Evolutionary conservation across 2,329 filamentous ascomycete species (phyloP), one percentile per base, ranked within the genome.

Genomic region (Nigrospora sphaerica): DNA sequence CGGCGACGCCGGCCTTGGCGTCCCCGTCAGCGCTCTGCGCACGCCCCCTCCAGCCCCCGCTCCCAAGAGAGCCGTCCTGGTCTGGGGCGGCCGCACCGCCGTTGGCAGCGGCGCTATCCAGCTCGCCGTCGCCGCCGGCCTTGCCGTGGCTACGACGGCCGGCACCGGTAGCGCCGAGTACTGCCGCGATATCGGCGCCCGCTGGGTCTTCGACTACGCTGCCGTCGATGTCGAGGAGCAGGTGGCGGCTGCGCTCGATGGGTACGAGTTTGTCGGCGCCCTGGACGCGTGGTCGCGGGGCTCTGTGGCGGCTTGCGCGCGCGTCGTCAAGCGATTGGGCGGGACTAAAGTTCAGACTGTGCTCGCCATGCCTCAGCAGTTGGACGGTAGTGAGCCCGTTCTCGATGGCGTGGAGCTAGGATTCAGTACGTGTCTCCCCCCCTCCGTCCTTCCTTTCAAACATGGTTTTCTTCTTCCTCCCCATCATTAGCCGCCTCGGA

Each of bases 21-120:
- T 51, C 10, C 36, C 44, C 16, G n/a, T 49, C 17, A 6, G 12
- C n/a, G 16, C 11, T 4, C 28, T 9, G 6, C 14, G 18, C 17
- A 23, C 37, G n/a, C 7, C 6, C 0, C 18, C 34, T 4, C 13
- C 13, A 6, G 14, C 17, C 6, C 38, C 33, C n/a, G 12, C 12
- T 11, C 36, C 44, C n/a, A 38, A 19, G 6, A 39, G 46, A 10
- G 40, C 47, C 17, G n/a, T 49, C 17, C 39, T 49, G 3, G 35
- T 49, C 31, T 49, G 47, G 47, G 47, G 47, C 36, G 75, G 72
- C 7, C 64, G 69, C 3, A 65, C 65, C 3, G 62, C 60, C 16
- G 69, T 73, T 3, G 70, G 71, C 1, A 62, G 62, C 48, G 66
- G 63, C 39, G 67, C 66, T 2, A 65, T 72, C 16, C 70, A 73